phyloP scores from a whole-genome alignment of 805 yeast species.

The Candida montana region DNA sequence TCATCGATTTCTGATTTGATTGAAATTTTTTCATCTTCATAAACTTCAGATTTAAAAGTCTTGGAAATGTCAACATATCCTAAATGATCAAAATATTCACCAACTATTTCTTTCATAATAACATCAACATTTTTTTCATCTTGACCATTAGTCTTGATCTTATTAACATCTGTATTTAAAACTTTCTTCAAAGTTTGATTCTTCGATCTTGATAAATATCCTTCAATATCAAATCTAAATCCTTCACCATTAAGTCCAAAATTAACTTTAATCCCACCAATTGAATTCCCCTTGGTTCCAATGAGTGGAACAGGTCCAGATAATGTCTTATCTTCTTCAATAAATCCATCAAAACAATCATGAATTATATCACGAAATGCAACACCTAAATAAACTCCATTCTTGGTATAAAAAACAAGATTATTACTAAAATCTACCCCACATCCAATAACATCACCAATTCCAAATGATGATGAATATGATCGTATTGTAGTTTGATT shows the following conservation, averaged over 20 bases:
- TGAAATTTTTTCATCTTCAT: slow-evolving; percentile 11
- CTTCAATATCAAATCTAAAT: slow-evolving; percentile 56
- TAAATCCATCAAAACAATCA: slow-evolving; percentile 5
- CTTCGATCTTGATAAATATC: slow-evolving; percentile 46
- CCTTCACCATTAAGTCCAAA: slow-evolving; percentile 44
- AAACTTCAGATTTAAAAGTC: slow-evolving; percentile 44
- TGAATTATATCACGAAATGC: slow-evolving; percentile 43
- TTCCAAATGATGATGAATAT: slow-evolving; percentile 42
- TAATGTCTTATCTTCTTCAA: not conserved
- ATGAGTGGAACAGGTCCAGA: slow-evolving; percentile 40
- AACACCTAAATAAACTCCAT: slow-evolving; percentile 60
- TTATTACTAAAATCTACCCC: slow-evolving; percentile 68
- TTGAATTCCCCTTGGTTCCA: slow-evolving; percentile 33
- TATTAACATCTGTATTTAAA: slow-evolving; percentile 10
- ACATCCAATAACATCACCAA: slow-evolving; percentile 71
- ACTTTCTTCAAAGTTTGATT: slow-evolving; percentile 27
- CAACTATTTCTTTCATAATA: slow-evolving; percentile 31
- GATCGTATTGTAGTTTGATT: slow-evolving; percentile 35
- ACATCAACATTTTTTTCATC: slow-evolving; percentile 18
- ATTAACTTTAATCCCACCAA: slow-evolving; percentile 26
- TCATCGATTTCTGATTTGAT: slow-evolving; percentile 22
- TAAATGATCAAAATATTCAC: slow-evolving; percentile 50
- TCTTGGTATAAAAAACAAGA: slow-evolving; percentile 70
- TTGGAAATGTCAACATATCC: slow-evolving; percentile 52
- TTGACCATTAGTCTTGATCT: not conserved